Conservation (phyloP, 2,329 filamentous ascomycete genomes). For the Dryadomyces quercus-mongolicae region DNA sequence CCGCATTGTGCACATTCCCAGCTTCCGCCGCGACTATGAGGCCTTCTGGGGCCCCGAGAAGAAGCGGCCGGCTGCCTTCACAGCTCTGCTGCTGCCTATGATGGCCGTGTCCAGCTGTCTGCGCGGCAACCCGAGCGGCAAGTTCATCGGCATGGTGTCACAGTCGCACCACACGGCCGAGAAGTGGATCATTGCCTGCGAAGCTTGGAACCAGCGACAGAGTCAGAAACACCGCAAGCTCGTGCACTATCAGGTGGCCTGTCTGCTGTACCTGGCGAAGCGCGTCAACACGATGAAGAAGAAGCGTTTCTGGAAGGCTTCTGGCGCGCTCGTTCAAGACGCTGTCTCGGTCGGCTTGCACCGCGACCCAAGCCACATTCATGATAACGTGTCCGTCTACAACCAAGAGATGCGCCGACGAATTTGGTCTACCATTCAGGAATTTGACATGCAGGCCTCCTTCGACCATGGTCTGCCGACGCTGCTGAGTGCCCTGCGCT, state of each 20-base stretch:
- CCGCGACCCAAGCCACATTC: conserved; percentile 44
- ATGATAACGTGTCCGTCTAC: conserved; percentile 42
- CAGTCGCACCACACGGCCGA: conserved; percentile 42
- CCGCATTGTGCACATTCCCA: conserved; percentile 44
- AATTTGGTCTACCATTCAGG: conserved; percentile 49
- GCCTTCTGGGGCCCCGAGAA: conserved; percentile 38
- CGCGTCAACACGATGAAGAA: conserved; percentile 50
- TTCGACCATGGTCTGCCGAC: conserved; percentile 50
- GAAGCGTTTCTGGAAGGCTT: conserved; percentile 49
- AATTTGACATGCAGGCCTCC: conserved; percentile 50
- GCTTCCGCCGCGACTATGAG: conserved; percentile 42
- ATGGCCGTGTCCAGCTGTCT: conserved; percentile 47
- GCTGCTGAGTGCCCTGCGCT: conserved; percentile 42
- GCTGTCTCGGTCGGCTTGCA: conserved; percentile 47
- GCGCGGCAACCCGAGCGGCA: conserved; percentile 36
- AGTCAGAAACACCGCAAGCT: conserved; percentile 50
- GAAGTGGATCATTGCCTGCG: conserved; percentile 43
- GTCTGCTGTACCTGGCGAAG: conserved; percentile 48
- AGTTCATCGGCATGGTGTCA: conserved; percentile 46
- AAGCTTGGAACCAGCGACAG: conserved; percentile 40
- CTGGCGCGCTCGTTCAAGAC: conserved; percentile 43
- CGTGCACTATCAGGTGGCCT: conserved; percentile 48
- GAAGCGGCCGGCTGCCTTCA: conserved; percentile 39
- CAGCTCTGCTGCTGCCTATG: conserved; percentile 46
- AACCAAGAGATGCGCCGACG: conserved; percentile 50